Base-by-base conservation (phyloP, 2,329 filamentous ascomycete genomes). In the Penicillium capsulatum region DNA sequence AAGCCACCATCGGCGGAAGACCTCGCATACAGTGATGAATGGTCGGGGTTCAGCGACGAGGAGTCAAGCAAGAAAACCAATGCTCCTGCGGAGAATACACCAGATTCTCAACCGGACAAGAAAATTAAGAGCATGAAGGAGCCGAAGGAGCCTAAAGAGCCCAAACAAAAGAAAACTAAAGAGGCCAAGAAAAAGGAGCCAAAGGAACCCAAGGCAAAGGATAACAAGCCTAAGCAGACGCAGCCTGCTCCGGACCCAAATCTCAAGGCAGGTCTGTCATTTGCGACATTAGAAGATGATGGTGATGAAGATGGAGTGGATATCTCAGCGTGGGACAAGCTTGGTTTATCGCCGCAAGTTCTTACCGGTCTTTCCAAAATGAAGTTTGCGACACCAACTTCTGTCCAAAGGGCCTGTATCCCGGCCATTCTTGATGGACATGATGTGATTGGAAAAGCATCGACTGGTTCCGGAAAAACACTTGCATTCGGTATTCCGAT, bases 391-490 rank as follows among this genome's bases (percentile, higher is more conserved):
- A 81, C 79, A 42, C 92, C 92, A 1, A 96, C 90, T 0, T 67
- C 77, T 0, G 95, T 98, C 42, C 92, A 98, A 62, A 68, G 74
- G 14, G 74, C 80, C 22, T 74, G 86, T 1, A 94, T 98, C 53
- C 90, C 92, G 0, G 77, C 86, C 37, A 86, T 96, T 31, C 62
- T 91, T 14, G 78, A 80, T 4, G 91, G 91, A 0, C 85, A 86
- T 60, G 91, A 98, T 64, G 84, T 97, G 11, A 85, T 98, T 48
- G 92, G 92, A 29, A 98, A 98, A 68, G 92, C 92, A 2, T 84
- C 91, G 8, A 98, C 92, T 0, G 92, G 92, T 50, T 97, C 92
- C 10, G 92, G 92, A 54, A 98, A 98, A 68, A 98, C 92, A 0
- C 71, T 98, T 31, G 91, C 92, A 0, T 98, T 95, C 64, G 88